These are phyloP conservation scores for Dictyostelium purpureum DNA, from an alignment of 78 protist species.

Conservation along the genomic window DNA sequence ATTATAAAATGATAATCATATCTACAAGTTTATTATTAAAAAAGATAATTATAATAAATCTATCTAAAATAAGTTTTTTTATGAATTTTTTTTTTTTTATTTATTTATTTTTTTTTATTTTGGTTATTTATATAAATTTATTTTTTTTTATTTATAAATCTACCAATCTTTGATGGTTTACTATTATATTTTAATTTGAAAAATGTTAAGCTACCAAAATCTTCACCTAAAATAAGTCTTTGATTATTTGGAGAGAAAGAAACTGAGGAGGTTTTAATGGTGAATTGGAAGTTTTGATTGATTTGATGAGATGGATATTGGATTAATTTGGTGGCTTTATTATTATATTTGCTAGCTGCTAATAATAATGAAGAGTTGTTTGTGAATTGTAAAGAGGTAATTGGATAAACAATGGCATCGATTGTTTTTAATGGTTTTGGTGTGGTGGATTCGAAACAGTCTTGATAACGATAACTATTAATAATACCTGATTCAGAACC, in stretches of 20 bases:
- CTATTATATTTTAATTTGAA: background rate
- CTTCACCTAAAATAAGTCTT: background rate
- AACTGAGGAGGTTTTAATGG: background rate
- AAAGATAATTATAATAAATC: too few species aligned
- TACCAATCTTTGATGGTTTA: too few species aligned
- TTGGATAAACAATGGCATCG: background rate
- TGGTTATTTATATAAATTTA: too few species aligned
- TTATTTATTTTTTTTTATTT: too few species aligned
- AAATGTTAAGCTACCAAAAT: background rate
- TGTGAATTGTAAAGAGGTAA: background rate
- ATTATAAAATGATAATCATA: too few species aligned
- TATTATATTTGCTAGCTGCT: background rate
- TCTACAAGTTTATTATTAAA: too few species aligned
- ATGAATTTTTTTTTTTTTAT: too few species aligned
- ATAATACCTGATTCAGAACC: conserved; percentile 61
- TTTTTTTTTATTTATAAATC: too few species aligned
- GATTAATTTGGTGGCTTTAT: background rate
- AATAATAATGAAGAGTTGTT: background rate
- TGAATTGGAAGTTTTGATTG: background rate
- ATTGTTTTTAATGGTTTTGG: conserved; percentile 33
- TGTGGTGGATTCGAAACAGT: background rate
- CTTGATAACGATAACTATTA: background rate
- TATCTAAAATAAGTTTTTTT: too few species aligned
- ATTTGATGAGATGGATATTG: background rate
- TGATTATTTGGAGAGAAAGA: background rate